Percentiles rank a stretch among this genome's conserved stretches.
These are phyloP conservation scores for Kodamaea neixiangensis DNA, from an alignment of 805 yeast genomes.

Conservation along the genomic window DNA sequence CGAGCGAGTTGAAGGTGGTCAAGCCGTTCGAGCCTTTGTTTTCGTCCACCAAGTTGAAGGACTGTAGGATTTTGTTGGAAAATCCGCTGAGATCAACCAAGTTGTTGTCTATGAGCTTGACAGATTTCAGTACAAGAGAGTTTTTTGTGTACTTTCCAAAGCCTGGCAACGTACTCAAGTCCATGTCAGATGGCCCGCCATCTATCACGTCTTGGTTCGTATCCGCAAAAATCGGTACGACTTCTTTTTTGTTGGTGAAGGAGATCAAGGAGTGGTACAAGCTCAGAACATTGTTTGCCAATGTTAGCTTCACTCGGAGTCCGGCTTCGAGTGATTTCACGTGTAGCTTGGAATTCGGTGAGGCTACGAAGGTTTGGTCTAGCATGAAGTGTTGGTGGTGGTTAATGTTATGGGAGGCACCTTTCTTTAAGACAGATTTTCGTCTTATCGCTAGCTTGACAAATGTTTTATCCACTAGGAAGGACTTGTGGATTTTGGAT, in stretches of 20 bases:
- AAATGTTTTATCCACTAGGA: slow-evolving; percentile 11
- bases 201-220: slow-evolving; percentile 6
- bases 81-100: slow-evolving; percentile 38
- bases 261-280: slow-evolving; percentile 47
- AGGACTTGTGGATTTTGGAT: slow-evolving; percentile 15
- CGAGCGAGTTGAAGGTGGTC: slow-evolving; percentile 44
- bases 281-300: slow-evolving; percentile 45
- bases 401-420: too few species aligned
- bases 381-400: not conserved
- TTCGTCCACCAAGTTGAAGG: slow-evolving; percentile 21
- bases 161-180: not conserved
- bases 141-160: slow-evolving; percentile 3
- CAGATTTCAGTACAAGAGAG: slow-evolving; percentile 24
- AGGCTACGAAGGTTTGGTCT: not conserved
- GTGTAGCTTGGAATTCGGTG: slow-evolving; percentile 32
- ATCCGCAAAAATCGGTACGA: slow-evolving; percentile 15
- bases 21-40: slow-evolving; percentile 14
- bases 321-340: slow-evolving; percentile 52
- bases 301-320: slow-evolving; percentile 48
- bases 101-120: slow-evolving; percentile 41
- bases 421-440: slow-evolving; percentile 25
- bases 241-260: slow-evolving; percentile 26
- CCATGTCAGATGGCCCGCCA: not conserved
- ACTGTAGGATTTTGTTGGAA: slow-evolving; percentile 38
- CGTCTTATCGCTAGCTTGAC: slow-evolving; percentile 33